phyloP scores from a whole-genome alignment of 345 rosid genomes.

The Gossypium rotundifolium region DNA sequence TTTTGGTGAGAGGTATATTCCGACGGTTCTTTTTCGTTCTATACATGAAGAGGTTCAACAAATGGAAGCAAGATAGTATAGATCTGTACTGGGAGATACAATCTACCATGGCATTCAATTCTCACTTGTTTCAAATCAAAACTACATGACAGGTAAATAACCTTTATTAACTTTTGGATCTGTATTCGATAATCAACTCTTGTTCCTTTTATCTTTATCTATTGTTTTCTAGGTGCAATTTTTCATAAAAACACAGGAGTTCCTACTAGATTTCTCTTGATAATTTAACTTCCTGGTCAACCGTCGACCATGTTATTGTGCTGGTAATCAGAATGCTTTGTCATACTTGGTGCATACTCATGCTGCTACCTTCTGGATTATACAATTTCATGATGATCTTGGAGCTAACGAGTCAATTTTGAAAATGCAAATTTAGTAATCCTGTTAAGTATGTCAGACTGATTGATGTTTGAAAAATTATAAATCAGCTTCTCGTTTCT shows the following conservation, averaged over 20 bases:
- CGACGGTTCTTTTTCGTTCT: constrained; percentile 64
- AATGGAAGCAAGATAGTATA: constrained; percentile 33
- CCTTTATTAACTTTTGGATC: background rate
- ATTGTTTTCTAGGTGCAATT: constrained; percentile 3
- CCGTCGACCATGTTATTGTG: background rate
- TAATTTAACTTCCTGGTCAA: background rate
- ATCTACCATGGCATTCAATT: background rate
- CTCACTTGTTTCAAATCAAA: background rate
- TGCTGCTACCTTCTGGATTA: background rate
- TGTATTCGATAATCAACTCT: background rate
- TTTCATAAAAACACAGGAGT: background rate
- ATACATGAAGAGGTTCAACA: constrained; percentile 57
- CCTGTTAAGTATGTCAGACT: background rate
- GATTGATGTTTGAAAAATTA: background rate
- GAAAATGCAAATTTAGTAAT: background rate
- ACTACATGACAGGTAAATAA: constrained; percentile 3
- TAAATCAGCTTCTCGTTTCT: background rate
- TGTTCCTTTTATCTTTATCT: background rate
- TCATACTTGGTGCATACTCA: background rate
- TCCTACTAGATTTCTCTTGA: background rate
- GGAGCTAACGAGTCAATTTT: background rate
- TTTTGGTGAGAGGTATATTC: constrained; percentile 78
- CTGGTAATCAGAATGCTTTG: background rate
- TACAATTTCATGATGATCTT: background rate
- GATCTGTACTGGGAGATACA: background rate